Percentiles rank a stretch among this genome's conserved stretches.
phyloP scores from a whole-genome alignment of 805 yeast species.

The Zygosaccharomyces bailii region DNA sequence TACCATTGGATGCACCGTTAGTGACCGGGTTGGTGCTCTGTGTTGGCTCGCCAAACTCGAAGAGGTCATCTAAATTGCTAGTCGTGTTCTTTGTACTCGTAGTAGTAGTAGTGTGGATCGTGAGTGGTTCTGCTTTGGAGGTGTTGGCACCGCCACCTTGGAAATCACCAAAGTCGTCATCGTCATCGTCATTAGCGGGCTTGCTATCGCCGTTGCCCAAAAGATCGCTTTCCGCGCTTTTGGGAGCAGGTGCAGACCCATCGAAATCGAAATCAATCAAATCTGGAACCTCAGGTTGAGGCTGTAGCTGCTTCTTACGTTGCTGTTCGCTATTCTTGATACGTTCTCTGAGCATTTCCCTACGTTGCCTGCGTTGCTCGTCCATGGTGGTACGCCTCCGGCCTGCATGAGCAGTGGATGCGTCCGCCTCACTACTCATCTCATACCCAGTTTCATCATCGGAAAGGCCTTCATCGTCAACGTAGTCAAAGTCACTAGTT shows the following conservation, averaged over 20 bases:
- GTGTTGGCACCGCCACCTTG: constrained; percentile 27
- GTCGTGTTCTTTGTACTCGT: constrained; percentile 6
- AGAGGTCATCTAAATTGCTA: constrained; percentile 16
- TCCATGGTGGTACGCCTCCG: constrained; percentile 31
- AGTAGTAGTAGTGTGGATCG: constrained; percentile 6
- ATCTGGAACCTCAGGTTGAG: constrained; percentile 30
- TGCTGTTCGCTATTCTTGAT: constrained; percentile 35
- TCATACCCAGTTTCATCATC: constrained; percentile 15
- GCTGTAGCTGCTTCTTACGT: constrained; percentile 26
- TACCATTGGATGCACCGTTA: constrained; percentile 9
- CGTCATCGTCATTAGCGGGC: constrained; percentile 27
- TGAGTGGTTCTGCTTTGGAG: constrained; percentile 9
- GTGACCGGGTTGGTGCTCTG: constrained; percentile 17
- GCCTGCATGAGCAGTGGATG: constrained; percentile 12
- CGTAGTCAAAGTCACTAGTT: constrained; percentile 18
- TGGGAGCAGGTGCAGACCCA: neutral
- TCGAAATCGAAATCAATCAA: constrained; percentile 30
- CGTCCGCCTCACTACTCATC: constrained; percentile 6
- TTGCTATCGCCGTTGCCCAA: constrained; percentile 6
- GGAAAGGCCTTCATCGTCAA: constrained; percentile 21
- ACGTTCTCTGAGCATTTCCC: constrained; percentile 37
- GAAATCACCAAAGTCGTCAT: constrained; percentile 40
- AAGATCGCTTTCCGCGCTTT: neutral
- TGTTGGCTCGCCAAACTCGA: constrained; percentile 15
- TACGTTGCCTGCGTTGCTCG: constrained; percentile 37